Percentiles rank a stretch among this genome's conserved stretches.
Evolutionary conservation across 371 early-diverging fungal species (phyloP).

Genomic region (Basidiobolus heterosporus): DNA sequence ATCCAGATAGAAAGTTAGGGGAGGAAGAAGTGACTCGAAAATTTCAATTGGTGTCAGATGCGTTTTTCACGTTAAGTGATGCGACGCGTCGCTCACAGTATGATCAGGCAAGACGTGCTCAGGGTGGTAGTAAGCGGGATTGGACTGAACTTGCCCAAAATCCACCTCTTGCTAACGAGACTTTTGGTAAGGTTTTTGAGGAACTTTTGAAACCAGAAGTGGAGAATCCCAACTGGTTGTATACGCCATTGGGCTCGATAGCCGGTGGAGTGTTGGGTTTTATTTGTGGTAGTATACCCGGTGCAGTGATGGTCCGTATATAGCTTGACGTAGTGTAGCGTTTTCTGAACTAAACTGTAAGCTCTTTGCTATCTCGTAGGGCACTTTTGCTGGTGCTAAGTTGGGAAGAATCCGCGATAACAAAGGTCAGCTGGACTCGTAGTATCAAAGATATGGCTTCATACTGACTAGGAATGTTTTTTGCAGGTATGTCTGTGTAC

Average conservation of each 20-base stretch:
- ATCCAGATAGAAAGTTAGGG: slow-evolving; percentile 24
- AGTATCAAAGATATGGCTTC: neutral
- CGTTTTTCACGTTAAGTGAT: slow-evolving; percentile 34
- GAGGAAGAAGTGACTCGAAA: slow-evolving; percentile 18
- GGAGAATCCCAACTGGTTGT: slow-evolving; percentile 15
- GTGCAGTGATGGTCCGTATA: slow-evolving; percentile 21
- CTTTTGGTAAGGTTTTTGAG: slow-evolving; percentile 43
- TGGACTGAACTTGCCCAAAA: slow-evolving; percentile 1
- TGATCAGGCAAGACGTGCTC: slow-evolving; percentile 17
- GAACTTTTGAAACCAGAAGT: slow-evolving; percentile 34
- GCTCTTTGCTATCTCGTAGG: slow-evolving; percentile 5
- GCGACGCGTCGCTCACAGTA: slow-evolving; percentile 20
- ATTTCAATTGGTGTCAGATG: slow-evolving; percentile 40
- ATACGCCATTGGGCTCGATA: slow-evolving; percentile 24
- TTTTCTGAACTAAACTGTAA: too few species aligned
- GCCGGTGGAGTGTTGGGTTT: slow-evolving; percentile 36
- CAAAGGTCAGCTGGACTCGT: slow-evolving; percentile 23
- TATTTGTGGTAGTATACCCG: slow-evolving; percentile 36
- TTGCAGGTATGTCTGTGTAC: slow-evolving; percentile 19
- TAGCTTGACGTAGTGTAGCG: too few species aligned
- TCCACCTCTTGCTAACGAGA: slow-evolving; percentile 15
- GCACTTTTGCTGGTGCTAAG: slow-evolving; percentile 25
- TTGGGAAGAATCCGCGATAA: slow-evolving; percentile 28
- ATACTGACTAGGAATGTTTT: neutral
- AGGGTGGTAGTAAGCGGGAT: slow-evolving; percentile 1